Evolutionary conservation across 306 rosid genomes (phyloP).

Genomic region (Vigna mungo): DNA sequence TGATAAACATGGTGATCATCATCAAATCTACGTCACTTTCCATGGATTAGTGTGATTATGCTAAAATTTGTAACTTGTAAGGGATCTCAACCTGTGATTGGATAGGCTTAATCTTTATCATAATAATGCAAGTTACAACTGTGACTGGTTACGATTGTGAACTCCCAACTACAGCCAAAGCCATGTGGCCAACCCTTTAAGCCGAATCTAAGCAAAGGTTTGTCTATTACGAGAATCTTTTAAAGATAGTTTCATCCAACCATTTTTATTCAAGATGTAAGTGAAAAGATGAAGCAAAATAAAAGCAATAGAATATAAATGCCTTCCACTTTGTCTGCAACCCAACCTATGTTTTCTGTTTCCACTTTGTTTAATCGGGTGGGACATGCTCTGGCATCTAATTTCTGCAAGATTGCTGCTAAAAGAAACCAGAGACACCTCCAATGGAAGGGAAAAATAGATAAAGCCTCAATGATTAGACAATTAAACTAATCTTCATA

Average conservation of each 20-base stretch:
- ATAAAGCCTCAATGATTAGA: background rate
- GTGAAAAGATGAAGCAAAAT: background rate
- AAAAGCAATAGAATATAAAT: background rate
- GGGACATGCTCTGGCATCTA: background rate
- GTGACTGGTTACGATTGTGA: background rate
- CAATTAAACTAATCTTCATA: too few species aligned
- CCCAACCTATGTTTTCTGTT: constrained; percentile 1
- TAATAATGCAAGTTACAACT: constrained; percentile 1
- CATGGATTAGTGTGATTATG: background rate
- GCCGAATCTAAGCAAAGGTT: constrained; percentile 12
- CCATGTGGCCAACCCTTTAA: constrained; percentile 18
- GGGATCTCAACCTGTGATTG: background rate
- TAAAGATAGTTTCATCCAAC: constrained; percentile 3
- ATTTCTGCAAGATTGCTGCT: background rate
- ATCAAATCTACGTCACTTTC: constrained; percentile 26
- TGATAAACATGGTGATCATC: constrained; percentile 30
- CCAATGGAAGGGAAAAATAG: background rate
- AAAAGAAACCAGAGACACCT: background rate
- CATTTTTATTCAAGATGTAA: background rate
- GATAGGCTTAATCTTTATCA: constrained; percentile 17
- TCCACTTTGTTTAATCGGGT: background rate
- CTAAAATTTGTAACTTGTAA: constrained; percentile 10
- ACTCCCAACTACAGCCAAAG: background rate
- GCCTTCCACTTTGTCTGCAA: constrained; percentile 1
- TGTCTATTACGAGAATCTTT: constrained; percentile 21